Evolutionary conservation across 2,329 filamentous ascomycete genomes (phyloP), one percentile per base, ranked within the genome.

Genomic region (Sphaerulina vaccinii): DNA sequence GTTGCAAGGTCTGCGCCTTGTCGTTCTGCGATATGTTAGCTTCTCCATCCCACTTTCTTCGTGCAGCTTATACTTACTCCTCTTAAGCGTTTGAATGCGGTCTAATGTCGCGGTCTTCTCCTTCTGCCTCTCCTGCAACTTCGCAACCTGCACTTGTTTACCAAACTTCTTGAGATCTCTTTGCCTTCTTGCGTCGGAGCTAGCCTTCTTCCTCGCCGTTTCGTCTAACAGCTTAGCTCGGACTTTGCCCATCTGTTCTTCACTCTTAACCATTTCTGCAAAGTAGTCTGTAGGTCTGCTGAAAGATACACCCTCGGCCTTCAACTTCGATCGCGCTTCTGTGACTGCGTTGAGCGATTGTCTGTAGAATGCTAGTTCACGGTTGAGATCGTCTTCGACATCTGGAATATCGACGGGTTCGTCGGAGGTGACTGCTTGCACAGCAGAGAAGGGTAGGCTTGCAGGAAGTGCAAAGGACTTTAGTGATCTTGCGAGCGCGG

Each of bases 121-220:
- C 80, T 95, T 95, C 44, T 88, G 84, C 42, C 93, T 80, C 80
- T 99, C 92, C 75, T 97, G 92, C 71, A 95, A 75, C 78, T 96
- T 96, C 54, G 91, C 91, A 54, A 96, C 83, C 77, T 99, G 93
- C 47, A 97, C 93, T 71, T 95, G 89, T 78, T 99, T 99, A 70
- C 93, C 93, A 70, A 97, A 99, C 76, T 97, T 99, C 84, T 96
- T 97, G 65, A 97, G 79, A 71, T 99, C 93, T 58, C 93, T 81
- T 76, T 92, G 86, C 75, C 90, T 90, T 69, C 90, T 83, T 5
- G 93, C 93, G 72, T 99, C 93, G 19, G 88, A 85, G 22, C 90
- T 82, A 1, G 93, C 92, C 78, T 96, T 96, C 80, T 96, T 96
- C 56, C 84, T 79, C 9, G 92, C 88, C 0, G 92, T 93, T 67